Base-by-base conservation (phyloP, 2,329 filamentous ascomycete species). In the Zarea fungicola region DNA sequence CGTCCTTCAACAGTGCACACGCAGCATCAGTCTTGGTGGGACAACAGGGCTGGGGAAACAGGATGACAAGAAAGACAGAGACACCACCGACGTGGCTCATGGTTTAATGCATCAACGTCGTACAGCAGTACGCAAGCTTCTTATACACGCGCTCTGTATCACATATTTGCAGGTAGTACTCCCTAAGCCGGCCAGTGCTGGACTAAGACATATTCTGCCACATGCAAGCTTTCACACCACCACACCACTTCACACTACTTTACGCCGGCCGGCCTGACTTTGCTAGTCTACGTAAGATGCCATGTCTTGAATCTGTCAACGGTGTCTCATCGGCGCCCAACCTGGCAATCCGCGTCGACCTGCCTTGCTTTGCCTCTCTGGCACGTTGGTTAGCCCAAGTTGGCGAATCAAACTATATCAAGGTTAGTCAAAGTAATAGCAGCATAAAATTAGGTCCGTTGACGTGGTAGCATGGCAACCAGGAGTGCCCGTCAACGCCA, bases 401-500 rank as follows among this genome's bases (percentile, higher is more conserved):
- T n/a, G n/a, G n/a, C n/a, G n/a, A n/a, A n/a, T 19, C 14, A 7
- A 34, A 34, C 6, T 34, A 18, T 34, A 16, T 16, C 28, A 23
- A 43, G n/a, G n/a, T n/a, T n/a, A n/a, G n/a, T n/a, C n/a, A n/a
- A n/a, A n/a, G n/a, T n/a, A n/a, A n/a, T n/a, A n/a, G n/a, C n/a
- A n/a, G n/a, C n/a, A n/a, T n/a, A n/a, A n/a, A n/a, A n/a, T n/a
- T n/a, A n/a, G n/a, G n/a, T n/a, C n/a, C n/a, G n/a, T n/a, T n/a
- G n/a, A n/a, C n/a, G n/a, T n/a, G n/a, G 19, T 23, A 23, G 41
- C 13, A 8, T 21, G 19, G 9, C 6, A 32, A 14, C 13, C 5
- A 32, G 29, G n/a, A n/a, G n/a, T n/a, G n/a, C n/a, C 22, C 14
- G 7, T n/a, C 42, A 21, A 47, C 43, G 43, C 43, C 43, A 47